Conservation (phyloP, 805 yeast genomes). For the Saccharomycopsis fermentans region DNA sequence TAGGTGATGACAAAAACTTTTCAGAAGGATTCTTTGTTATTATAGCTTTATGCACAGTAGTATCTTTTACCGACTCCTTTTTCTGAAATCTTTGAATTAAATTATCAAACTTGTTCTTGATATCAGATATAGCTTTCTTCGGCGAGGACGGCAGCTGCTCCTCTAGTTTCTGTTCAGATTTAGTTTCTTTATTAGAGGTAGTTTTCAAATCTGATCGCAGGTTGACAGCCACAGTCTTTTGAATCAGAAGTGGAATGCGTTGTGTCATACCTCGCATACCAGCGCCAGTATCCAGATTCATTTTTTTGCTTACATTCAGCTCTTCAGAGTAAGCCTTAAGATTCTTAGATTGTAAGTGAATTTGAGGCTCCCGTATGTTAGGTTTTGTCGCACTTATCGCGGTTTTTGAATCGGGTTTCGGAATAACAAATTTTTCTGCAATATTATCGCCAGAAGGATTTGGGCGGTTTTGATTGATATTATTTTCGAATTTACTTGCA, state of each 20-base stretch:
- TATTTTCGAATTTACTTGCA: conserved; percentile 5
- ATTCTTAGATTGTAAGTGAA: not conserved
- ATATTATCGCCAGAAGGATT: not conserved
- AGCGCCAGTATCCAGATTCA: no score
- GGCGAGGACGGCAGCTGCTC: not conserved
- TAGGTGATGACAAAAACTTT: not conserved
- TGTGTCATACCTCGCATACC: no score
- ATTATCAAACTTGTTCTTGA: not conserved
- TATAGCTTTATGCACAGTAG: not conserved
- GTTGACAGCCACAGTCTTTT: not conserved
- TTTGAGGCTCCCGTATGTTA: not conserved
- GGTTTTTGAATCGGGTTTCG: not conserved
- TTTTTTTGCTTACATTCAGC: no score
- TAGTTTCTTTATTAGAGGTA: not conserved
- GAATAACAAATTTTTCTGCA: not conserved
- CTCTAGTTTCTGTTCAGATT: not conserved
- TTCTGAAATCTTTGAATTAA: not conserved
- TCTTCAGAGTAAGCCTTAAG: not conserved
- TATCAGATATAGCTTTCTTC: not conserved
- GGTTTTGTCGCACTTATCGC: not conserved
- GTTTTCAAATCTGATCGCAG: no score
- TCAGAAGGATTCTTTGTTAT: not conserved
- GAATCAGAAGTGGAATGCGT: no score
- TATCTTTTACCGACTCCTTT: not conserved
- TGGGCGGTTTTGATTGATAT: not conserved